A percentile compares a stretch with the other conserved stretches of the same genome.
Evolutionary conservation across 441 rosid species (phyloP).

Genomic region (Corymbia calophylla): DNA sequence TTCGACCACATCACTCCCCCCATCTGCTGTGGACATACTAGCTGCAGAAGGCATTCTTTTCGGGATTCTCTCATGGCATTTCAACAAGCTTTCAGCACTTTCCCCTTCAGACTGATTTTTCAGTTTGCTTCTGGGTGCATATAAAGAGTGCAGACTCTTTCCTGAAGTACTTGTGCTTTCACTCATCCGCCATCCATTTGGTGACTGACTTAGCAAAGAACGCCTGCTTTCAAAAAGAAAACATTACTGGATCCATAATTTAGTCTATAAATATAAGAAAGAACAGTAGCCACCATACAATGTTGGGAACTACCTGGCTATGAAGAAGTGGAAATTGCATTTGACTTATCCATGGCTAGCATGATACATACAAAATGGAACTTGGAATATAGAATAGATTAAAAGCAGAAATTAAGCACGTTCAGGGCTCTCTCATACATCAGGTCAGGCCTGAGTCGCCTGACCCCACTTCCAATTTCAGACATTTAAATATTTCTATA

Average conservation of each 20-base stretch:
- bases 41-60: constrained; percentile 13
- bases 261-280: background rate
- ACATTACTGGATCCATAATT: background rate
- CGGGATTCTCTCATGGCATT: constrained; percentile 17
- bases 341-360: background rate
- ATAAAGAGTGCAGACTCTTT: constrained; percentile 27
- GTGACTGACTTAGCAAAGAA: constrained; percentile 93
- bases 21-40: constrained; percentile 13
- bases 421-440: background rate
- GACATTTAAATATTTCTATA: background rate
- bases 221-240: constrained; percentile 43
- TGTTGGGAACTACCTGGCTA: background rate
- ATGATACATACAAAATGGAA: background rate
- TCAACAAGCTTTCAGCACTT: constrained; percentile 17
- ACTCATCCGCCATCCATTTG: constrained; percentile 31
- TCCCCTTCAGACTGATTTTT: constrained; percentile 13
- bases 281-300: background rate
- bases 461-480: background rate
- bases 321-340: background rate
- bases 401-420: background rate
- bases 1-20: constrained; percentile 17
- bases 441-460: background rate
- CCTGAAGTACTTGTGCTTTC: constrained; percentile 37
- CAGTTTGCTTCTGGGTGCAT: constrained; percentile 24
- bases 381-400: background rate